Evolutionary conservation across 495 filamentous ascomycete species (phyloP).

Genomic region (Penicillium mononematosum): DNA sequence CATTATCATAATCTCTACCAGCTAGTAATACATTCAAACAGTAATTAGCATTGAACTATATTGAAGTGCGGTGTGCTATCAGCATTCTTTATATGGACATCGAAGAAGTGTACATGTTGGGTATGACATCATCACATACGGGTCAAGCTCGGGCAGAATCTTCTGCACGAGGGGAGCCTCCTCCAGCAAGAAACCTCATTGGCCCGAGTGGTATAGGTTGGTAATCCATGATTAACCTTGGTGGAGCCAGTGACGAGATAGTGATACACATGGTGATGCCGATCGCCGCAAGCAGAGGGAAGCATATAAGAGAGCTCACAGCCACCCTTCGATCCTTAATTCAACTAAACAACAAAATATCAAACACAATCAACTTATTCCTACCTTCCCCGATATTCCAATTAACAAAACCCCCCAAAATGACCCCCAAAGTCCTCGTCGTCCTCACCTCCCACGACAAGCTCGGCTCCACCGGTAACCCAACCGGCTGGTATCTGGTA

Average conservation of each 20-base stretch:
- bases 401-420: constrained; percentile 11
- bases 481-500: constrained; percentile 69
- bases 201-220: not conserved
- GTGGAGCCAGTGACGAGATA: constrained; percentile 20
- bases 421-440: constrained; percentile 61
- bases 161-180: not conserved
- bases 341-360: not conserved
- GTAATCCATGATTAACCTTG: not conserved
- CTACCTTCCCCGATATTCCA: not conserved
- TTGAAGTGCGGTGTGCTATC: too few relatives aligned
- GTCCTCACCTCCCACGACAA: constrained; percentile 63
- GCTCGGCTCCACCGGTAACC: constrained; percentile 50
- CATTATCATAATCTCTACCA: too few relatives aligned
- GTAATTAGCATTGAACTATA: too few relatives aligned
- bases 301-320: not conserved
- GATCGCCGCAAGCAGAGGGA: constrained; percentile 2
- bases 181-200: not conserved
- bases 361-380: not conserved
- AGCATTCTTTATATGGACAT: not conserved
- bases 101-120: not conserved
- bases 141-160: not conserved
- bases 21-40: too few relatives aligned
- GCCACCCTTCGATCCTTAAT: not conserved
- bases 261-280: constrained; percentile 11
- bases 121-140: constrained; percentile 2